phyloP scores from a whole-genome alignment of 192 early-diverging fungal genomes.

The Coemansia furcata region DNA sequence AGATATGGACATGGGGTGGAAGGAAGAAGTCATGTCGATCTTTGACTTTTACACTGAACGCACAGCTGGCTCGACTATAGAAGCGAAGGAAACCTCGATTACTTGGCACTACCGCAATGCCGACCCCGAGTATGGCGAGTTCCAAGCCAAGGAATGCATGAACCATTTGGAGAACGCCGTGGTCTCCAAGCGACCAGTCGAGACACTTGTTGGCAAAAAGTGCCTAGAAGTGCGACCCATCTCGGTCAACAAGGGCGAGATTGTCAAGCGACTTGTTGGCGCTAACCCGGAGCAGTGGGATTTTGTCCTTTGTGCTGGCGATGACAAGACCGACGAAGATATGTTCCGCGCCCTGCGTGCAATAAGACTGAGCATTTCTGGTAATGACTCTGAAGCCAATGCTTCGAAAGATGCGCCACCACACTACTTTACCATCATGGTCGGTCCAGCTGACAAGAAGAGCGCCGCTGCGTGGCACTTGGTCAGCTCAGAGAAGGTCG shows the following conservation, averaged over 20 bases:
- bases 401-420: slow-evolving; percentile 18
- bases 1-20: slow-evolving; percentile 87
- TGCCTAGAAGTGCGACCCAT: slow-evolving; percentile 94
- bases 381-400: slow-evolving; percentile 1
- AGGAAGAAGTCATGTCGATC: slow-evolving; percentile 87
- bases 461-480: slow-evolving; percentile 87
- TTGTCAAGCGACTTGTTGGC: slow-evolving; percentile 80
- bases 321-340: slow-evolving; percentile 97
- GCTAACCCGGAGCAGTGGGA: slow-evolving; percentile 63
- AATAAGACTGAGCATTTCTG: slow-evolving; percentile 17
- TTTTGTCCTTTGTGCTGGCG: slow-evolving; percentile 95
- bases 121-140: slow-evolving; percentile 91
- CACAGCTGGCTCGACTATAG: slow-evolving; percentile 90
- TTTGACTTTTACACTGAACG: slow-evolving; percentile 95
- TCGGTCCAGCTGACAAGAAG: slow-evolving; percentile 85
- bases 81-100: slow-evolving; percentile 87
- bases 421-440: slow-evolving; percentile 70
- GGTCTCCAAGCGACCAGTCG: slow-evolving; percentile 90
- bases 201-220: slow-evolving; percentile 94
- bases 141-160: slow-evolving; percentile 97
- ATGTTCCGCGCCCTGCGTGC: slow-evolving; percentile 81
- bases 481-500: slow-evolving; percentile 34
- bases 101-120: slow-evolving; percentile 97
- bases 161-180: slow-evolving; percentile 92
- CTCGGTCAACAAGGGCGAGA: slow-evolving; percentile 95